Evolutionary conservation across 192 early-diverging fungal genomes (phyloP).

Genomic region (Coemansia sp.): DNA sequence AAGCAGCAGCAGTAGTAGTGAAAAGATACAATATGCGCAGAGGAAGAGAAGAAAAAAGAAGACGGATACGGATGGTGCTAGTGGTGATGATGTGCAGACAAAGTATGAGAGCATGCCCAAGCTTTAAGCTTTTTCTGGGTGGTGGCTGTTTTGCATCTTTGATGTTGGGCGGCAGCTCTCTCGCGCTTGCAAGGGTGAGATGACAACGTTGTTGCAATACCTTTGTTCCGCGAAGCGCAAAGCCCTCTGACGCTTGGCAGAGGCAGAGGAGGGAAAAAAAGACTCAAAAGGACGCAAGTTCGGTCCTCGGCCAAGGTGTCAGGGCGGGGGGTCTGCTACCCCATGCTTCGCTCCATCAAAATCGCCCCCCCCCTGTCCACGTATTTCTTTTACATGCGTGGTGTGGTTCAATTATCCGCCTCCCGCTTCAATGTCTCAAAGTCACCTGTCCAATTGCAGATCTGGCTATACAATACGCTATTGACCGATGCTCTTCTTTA

Average conservation of each 20-base stretch:
- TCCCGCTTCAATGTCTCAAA: neutral
- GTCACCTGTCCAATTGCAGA: neutral
- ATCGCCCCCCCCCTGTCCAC: neutral
- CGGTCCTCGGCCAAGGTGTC: too few relatives aligned
- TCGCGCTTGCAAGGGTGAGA: neutral
- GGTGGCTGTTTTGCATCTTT: slow-evolving; percentile 3
- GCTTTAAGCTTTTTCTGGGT: slow-evolving; percentile 36
- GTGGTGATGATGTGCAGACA: slow-evolving; percentile 14
- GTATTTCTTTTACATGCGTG: too few relatives aligned
- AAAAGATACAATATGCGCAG: slow-evolving; percentile 6
- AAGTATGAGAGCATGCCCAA: slow-evolving; percentile 5
- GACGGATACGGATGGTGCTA: slow-evolving; percentile 7
- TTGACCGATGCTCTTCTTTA: neutral
- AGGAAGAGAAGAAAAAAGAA: slow-evolving; percentile 10
- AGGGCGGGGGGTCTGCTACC: too few relatives aligned
- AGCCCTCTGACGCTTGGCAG: too few relatives aligned
- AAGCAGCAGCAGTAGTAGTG: neutral
- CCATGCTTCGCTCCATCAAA: neutral
- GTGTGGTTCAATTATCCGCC: neutral
- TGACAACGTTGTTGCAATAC: too few relatives aligned
- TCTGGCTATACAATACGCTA: neutral
- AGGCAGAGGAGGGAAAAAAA: too few relatives aligned
- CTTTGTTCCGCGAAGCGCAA: too few relatives aligned
- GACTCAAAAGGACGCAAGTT: too few relatives aligned
- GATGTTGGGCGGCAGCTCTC: neutral